These are phyloP conservation scores for Penicillium digitatum DNA, from an alignment of 2,329 filamentous ascomycete species.

Conservation along the genomic window DNA sequence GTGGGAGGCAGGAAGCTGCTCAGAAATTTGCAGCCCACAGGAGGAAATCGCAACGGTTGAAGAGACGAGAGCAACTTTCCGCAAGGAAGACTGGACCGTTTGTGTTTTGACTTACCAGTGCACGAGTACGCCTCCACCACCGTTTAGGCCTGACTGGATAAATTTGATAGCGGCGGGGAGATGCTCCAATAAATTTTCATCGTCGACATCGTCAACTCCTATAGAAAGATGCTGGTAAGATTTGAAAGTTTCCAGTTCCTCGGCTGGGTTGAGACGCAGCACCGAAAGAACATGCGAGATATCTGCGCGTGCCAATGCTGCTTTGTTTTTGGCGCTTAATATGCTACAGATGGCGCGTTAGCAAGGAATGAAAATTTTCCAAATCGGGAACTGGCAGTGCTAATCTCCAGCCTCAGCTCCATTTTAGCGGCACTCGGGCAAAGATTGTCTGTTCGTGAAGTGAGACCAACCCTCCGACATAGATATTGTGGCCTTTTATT, in stretches of 20 bases:
- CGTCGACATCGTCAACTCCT: conserved; percentile 84
- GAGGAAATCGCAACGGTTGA: background rate
- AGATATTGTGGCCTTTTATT: conserved; percentile 67
- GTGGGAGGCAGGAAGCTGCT: conserved; percentile 12
- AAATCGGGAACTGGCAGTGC: background rate
- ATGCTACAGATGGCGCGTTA: conserved; percentile 53
- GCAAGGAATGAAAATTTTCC: background rate
- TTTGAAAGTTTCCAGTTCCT: conserved; percentile 53
- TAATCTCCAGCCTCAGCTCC: background rate
- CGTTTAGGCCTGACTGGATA: conserved; percentile 70
- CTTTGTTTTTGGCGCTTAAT: conserved; percentile 70
- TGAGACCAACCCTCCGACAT: conserved; percentile 67
- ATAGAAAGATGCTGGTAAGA: conserved; percentile 70
- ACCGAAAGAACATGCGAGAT: conserved; percentile 93
- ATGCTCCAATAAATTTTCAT: conserved; percentile 79
- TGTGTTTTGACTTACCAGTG: conserved; percentile 59
- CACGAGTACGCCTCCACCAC: conserved; percentile 59
- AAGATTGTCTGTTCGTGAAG: background rate
- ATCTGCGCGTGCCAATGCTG: conserved; percentile 64
- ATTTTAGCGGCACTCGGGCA: background rate
- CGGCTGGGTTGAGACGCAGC: conserved; percentile 58
- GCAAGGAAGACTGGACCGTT: background rate
- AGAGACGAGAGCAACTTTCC: background rate
- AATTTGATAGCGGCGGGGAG: conserved; percentile 75
- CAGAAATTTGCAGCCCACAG: background rate